Evolutionary conservation across 2,329 filamentous ascomycete genomes (phyloP), one percentile per base, ranked within the genome.

Genomic region (Calonectria naviculata): DNA sequence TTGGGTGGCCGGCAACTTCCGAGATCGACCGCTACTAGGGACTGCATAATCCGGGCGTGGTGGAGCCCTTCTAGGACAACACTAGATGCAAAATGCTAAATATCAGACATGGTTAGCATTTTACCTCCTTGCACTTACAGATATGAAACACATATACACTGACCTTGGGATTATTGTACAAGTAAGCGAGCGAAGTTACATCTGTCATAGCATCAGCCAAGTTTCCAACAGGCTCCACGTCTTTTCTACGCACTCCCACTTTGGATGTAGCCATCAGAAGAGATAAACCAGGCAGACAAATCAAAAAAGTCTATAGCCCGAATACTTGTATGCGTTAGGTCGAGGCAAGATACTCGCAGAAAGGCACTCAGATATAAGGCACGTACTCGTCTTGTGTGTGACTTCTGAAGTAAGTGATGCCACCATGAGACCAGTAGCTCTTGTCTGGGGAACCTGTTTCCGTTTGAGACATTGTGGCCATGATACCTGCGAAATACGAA

Each of bases 11-110:
- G 4, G 4, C 72, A 63, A 29, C 56, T 74, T 1, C 73, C 73
- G 1, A 74, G 66, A 28, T 74, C 73, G 1, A 68, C 29, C 1
- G 69, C 58, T 10, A 74, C 12, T 0, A 74, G 69, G 4, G 71
- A 74, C 26, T 73, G 60, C 4, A 74, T 28, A 26, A 74, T 54
- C 2, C 61, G 34, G 8, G 66, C 67, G 24, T 63, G 52, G n/a
- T 74, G 71, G 5, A 70, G 69, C 2, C 62, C 70, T 38, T 74
- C 73, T 26, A 13, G 5, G 0, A 62, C n/a, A 4, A 41, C 6
- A 12, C n/a, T 19, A 1, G 54, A 19, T 10, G 49, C 28, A 19
- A 38, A 41, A 12, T 52, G 19, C 65, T 61, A 31, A 26, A 34
- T 4, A n/a, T 17, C 5, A 3, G 19, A 10, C 4, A 15, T 38